phyloP scores from a whole-genome alignment of 768 basidiomycete genomes.

The Pleurotus djamor region DNA sequence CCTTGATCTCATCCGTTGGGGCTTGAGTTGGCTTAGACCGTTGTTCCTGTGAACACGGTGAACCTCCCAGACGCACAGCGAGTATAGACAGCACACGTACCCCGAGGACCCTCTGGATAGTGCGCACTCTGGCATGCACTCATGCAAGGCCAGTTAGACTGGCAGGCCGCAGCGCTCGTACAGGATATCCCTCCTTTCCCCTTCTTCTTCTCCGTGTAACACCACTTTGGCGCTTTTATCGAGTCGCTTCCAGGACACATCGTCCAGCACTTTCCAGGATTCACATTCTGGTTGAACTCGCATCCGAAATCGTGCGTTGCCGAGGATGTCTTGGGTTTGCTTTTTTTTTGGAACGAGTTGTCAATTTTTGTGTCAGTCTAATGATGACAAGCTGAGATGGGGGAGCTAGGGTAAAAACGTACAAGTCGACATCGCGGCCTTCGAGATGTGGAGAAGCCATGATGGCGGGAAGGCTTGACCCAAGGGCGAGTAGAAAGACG shows the following conservation, averaged over 20 bases:
- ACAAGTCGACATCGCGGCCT: not conserved
- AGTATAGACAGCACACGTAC: not conserved
- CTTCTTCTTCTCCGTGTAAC: not conserved
- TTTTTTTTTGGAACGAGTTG: not conserved
- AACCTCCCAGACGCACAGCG: not conserved
- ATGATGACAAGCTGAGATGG: not conserved
- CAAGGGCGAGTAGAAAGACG: not conserved
- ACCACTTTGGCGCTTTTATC: not conserved
- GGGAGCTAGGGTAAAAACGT: not conserved
- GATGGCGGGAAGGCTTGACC: not conserved
- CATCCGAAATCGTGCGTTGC: not conserved
- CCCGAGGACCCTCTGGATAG: slow-evolving; percentile 2
- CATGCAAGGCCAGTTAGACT: not conserved
- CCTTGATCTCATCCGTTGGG: too few relatives aligned
- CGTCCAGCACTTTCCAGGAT: not conserved
- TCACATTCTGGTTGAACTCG: slow-evolving; percentile 1
- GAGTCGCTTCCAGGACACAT: not conserved
- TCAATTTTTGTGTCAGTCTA: not conserved
- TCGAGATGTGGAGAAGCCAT: not conserved
- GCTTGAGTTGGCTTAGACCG: not conserved
- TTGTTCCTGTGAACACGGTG: not conserved
- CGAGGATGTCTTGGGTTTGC: not conserved
- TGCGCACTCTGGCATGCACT: not conserved
- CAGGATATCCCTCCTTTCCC: not conserved
- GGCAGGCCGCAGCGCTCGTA: not conserved